Base-by-base conservation (phyloP, 495 filamentous ascomycete genomes). In the Podospora bellae-mahoneyi region DNA sequence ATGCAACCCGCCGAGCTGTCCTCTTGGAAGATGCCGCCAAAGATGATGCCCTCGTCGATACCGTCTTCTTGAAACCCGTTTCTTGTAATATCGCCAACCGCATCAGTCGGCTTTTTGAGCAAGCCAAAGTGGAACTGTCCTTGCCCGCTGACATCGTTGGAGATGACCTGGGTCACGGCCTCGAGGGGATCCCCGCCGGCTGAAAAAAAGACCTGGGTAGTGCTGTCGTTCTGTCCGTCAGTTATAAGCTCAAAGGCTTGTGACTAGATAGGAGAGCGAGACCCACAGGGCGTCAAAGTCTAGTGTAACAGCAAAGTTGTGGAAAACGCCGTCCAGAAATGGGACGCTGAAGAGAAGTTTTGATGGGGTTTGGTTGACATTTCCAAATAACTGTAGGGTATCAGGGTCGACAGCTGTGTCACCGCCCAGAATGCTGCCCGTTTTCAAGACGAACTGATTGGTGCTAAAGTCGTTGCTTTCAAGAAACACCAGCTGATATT, bases 401-500 rank as follows among this genome's bases (percentile, higher is more conserved):
- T 81, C 76, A 9, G 78, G 75, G 64, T 77, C 69, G n/a, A 74
- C 68, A n/a, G 69, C 73, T n/a, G 65, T 56, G 54, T 72, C 61
- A 9, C 28, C 23, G 6, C 76, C 79, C n/a, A 77, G 68, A 65
- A 82, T 76, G 10, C 76, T 80, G 34, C 83, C 83, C 4, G 81
- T 82, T 77, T 83, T 84, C 20, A 85, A 68, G 6, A 80, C 81
- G 71, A 83, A 75, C 66, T 84, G 78, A 64, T 84, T 84, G 7
- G 79, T 80, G 72, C 74, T 78, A 66, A 81, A 85, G 70, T 80
- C 81, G 34, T 74, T 72, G 65, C 73, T 78, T 67, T 84, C 83
- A 4, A 85, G 75, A 64, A 84, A 85, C 2, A 74, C 77, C 5
- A 85, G 74, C 76, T 84, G 79, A 70, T 84, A 84, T 69, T 84